Evolutionary conservation across 192 early-diverging fungal species (phyloP).

Genomic region (Rhizophagus clarus): DNA sequence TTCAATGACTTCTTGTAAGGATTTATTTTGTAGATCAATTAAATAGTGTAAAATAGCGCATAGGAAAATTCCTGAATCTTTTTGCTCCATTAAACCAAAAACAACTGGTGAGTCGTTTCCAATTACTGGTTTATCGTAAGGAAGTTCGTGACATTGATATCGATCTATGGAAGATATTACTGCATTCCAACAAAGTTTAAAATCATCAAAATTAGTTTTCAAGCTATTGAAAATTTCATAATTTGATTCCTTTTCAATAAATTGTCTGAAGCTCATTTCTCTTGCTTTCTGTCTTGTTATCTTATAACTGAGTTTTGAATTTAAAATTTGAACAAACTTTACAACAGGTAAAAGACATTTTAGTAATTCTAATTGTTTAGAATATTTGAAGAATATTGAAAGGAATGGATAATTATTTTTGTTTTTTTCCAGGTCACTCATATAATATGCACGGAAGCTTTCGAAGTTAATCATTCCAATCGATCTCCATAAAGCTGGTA

Average conservation of each 20-base stretch:
- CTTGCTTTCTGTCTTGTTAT: slow-evolving; percentile 18
- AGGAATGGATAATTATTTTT: slow-evolving; percentile 1
- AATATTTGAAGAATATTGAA: slow-evolving; percentile 24
- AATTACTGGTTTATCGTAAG: not conserved
- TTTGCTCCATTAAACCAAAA: slow-evolving; percentile 9
- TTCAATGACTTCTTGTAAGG: not conserved
- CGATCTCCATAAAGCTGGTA: slow-evolving; percentile 13
- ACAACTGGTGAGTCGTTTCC: not conserved
- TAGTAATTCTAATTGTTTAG: not conserved
- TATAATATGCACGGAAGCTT: not conserved
- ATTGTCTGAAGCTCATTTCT: not conserved
- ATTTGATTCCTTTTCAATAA: not conserved
- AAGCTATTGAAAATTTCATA: not conserved
- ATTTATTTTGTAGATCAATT: slow-evolving; percentile 27
- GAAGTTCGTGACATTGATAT: slow-evolving; percentile 32
- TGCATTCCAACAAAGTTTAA: slow-evolving; percentile 24
- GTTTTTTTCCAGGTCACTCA: not conserved
- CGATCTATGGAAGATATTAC: not conserved
- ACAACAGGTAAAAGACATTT: not conserved
- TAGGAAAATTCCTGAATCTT: slow-evolving; percentile 15
- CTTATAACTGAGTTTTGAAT: not conserved
- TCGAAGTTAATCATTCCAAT: not conserved
- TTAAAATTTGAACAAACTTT: not conserved
- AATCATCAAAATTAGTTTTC: slow-evolving; percentile 9
- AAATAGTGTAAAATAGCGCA: slow-evolving; percentile 22